Evolutionary conservation across 257 asterid genomes (phyloP).

Genomic region (Solanum neorickii): DNA sequence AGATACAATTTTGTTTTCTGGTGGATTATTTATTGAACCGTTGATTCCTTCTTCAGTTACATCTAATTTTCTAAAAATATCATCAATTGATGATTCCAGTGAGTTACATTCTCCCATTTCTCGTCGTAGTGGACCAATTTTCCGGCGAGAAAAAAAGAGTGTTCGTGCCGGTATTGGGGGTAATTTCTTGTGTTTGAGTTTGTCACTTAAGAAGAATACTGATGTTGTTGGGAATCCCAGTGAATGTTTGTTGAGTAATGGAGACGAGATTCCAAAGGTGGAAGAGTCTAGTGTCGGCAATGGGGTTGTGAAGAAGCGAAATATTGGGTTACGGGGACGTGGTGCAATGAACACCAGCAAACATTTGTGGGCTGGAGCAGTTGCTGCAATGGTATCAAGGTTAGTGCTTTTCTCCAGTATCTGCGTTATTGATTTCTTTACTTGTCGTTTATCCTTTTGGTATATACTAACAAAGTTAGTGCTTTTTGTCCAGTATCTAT

Average conservation of each 20-base stretch:
- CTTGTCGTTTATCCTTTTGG: no score
- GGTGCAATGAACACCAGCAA: slow-evolving; percentile 80
- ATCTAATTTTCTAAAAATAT: neutral
- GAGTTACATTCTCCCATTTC: slow-evolving; percentile 14
- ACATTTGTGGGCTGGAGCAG: slow-evolving; percentile 97
- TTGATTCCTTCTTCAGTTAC: slow-evolving; percentile 41
- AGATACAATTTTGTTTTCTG: slow-evolving; percentile 13
- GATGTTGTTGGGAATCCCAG: slow-evolving; percentile 9
- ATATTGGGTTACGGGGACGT: slow-evolving; percentile 22
- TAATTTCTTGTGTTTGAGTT: slow-evolving; percentile 53
- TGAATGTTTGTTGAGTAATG: slow-evolving; percentile 12
- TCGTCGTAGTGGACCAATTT: slow-evolving; percentile 7
- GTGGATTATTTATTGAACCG: slow-evolving; percentile 64
- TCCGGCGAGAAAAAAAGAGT: neutral
- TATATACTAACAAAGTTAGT: slow-evolving; percentile 32
- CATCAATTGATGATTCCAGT: slow-evolving; percentile 1
- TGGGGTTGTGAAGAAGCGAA: slow-evolving; percentile 15
- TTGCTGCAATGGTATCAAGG: slow-evolving; percentile 95
- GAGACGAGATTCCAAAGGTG: neutral
- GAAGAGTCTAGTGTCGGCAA: neutral
- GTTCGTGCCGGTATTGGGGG: slow-evolving; percentile 5
- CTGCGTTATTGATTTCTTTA: neutral
- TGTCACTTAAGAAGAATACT: slow-evolving; percentile 37
- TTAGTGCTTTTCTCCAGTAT: neutral
- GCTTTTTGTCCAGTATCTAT: neutral